Conservation (phyloP, 805 yeast species). For the Starmera dryadoides region DNA sequence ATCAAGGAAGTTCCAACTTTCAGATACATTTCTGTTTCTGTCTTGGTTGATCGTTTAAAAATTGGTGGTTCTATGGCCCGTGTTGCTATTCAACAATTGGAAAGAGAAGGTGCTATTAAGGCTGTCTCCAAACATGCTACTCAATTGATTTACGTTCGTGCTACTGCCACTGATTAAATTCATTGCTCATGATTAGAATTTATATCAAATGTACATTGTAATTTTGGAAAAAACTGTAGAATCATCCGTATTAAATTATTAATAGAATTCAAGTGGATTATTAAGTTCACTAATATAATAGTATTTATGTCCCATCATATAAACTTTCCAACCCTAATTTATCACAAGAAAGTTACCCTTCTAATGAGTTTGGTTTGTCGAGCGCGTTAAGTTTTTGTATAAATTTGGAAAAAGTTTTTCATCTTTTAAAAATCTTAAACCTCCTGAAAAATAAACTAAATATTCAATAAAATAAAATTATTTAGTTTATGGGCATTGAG, state of each 20-base stretch:
- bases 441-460: too few species aligned
- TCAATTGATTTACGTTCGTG: slow-evolving; percentile 92
- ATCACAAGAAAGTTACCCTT: not conserved
- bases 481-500: not conserved
- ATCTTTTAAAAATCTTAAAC: too few species aligned
- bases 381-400: too few species aligned
- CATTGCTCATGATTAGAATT: slow-evolving; percentile 10
- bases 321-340: not conserved
- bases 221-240: not conserved
- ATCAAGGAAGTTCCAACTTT: slow-evolving; percentile 98
- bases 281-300: too few species aligned
- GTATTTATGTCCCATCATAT: too few species aligned
- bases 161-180: slow-evolving; percentile 56
- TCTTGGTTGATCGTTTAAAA: slow-evolving; percentile 98
- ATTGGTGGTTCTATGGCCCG: slow-evolving; percentile 99
- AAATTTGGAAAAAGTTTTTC: not conserved
- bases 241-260: not conserved
- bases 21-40: slow-evolving; percentile 97
- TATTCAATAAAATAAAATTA: too few species aligned
- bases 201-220: slow-evolving; percentile 8
- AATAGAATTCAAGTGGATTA: too few species aligned
- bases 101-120: slow-evolving; percentile 89
- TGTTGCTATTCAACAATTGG: slow-evolving; percentile 94
- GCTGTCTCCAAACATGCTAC: slow-evolving; percentile 92
- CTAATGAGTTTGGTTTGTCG: not conserved